Evolutionary conservation across 169 alveolate genomes (phyloP).

Genomic region (Plasmodium gaboni): DNA sequence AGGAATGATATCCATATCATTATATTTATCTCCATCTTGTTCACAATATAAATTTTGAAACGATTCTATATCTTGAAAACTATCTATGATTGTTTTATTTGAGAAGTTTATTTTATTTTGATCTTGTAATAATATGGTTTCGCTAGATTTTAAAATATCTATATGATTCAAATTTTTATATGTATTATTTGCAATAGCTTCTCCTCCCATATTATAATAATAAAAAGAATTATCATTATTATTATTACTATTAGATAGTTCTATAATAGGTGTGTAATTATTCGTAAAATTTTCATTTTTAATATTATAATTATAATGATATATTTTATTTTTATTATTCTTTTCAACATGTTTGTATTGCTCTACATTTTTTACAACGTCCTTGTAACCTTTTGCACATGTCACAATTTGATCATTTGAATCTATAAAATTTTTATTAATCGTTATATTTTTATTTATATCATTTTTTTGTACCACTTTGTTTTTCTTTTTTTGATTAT

Average conservation of each 20-base stretch:
- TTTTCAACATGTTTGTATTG: too few relatives aligned
- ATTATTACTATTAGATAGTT: too few relatives aligned
- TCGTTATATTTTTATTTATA: background rate
- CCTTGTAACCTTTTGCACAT: background rate
- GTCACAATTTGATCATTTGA: background rate
- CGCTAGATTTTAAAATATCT: constrained; percentile 16
- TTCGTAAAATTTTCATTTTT: too few relatives aligned
- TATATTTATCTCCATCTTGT: too few relatives aligned
- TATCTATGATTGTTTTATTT: constrained; percentile 23
- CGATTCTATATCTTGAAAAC: constrained; percentile 5
- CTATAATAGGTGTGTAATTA: too few relatives aligned
- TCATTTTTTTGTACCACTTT: background rate
- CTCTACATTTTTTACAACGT: too few relatives aligned
- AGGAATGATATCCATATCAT: constrained; percentile 1
- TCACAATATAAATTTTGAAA: background rate
- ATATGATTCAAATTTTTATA: background rate
- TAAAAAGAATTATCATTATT: too few relatives aligned
- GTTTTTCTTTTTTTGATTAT: too few relatives aligned
- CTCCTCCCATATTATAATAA: too few relatives aligned
- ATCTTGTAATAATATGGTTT: constrained; percentile 18
- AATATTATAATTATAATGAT: too few relatives aligned
- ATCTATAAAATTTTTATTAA: background rate
- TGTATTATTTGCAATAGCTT: too few relatives aligned
- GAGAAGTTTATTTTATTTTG: constrained; percentile 20
- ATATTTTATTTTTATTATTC: too few relatives aligned